These are phyloP conservation scores for Aspergillus tamarii DNA, from an alignment of 2,329 filamentous ascomycete genomes.

Conservation along the genomic window DNA sequence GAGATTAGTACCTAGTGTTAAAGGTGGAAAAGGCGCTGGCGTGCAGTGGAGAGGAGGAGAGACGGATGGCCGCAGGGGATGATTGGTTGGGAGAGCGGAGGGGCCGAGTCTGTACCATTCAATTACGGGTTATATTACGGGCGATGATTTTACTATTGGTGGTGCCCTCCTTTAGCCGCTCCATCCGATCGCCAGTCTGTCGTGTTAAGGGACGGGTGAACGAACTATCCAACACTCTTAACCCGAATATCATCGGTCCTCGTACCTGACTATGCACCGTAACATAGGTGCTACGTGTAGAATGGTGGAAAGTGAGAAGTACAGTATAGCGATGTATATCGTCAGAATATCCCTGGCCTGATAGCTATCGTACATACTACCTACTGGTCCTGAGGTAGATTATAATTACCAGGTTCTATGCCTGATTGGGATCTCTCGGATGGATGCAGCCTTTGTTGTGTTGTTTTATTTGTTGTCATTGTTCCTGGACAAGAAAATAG, in stretches of 20 bases:
- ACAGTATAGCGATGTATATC: not conserved
- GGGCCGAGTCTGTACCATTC: not conserved
- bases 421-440: not conserved
- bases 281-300: not conserved
- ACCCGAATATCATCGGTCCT: not conserved
- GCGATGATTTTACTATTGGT: slow-evolving; percentile 3
- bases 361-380: not conserved
- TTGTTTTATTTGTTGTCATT: slow-evolving; percentile 3
- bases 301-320: not conserved
- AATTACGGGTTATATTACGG: slow-evolving; percentile 6
- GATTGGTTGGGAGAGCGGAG: slow-evolving; percentile 14
- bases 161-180: slow-evolving; percentile 8
- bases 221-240: not conserved
- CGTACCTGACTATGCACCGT: not conserved
- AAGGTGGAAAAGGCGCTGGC: slow-evolving; percentile 13
- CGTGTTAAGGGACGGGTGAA: slow-evolving; percentile 3
- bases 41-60: slow-evolving; percentile 16
- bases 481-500: not conserved
- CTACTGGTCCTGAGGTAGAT: not conserved
- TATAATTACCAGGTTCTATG: not conserved
- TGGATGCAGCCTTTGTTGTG: slow-evolving; percentile 3
- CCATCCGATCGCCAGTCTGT: slow-evolving; percentile 4
- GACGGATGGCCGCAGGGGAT: slow-evolving; percentile 16
- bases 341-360: not conserved
- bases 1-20: slow-evolving; percentile 10